A percentile compares a stretch with the other conserved stretches of the same genome.
phyloP scores from a whole-genome alignment of 176 grass and related monocot species.

The Bromus sterilis region DNA sequence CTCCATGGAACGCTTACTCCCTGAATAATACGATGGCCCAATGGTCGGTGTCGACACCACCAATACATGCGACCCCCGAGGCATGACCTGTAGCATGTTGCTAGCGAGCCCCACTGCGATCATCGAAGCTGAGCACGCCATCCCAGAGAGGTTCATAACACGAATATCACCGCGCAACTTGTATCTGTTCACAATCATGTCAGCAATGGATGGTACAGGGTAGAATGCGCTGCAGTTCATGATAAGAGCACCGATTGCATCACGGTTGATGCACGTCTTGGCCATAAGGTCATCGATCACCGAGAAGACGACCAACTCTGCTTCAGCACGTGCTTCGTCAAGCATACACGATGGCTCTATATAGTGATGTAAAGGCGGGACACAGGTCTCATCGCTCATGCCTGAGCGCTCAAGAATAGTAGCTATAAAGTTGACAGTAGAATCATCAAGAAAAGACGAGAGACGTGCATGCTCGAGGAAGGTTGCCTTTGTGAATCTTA shows the following conservation, averaged over 20 bases:
- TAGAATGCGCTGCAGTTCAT: conserved; percentile 6
- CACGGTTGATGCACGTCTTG: neutral
- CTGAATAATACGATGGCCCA: neutral
- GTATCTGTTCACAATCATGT: conserved; percentile 27
- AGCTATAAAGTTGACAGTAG: neutral
- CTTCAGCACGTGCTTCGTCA: neutral
- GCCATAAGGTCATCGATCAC: conserved; percentile 18
- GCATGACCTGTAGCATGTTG: neutral
- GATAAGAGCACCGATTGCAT: neutral
- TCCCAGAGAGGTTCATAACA: conserved; percentile 20
- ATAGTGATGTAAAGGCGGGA: neutral
- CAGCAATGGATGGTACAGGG: neutral
- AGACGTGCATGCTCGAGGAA: conserved; percentile 11
- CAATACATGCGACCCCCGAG: neutral
- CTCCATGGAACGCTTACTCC: neutral
- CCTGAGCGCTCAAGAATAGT: conserved; percentile 6
- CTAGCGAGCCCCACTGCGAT: neutral
- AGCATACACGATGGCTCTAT: neutral
- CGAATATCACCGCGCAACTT: conserved; percentile 5
- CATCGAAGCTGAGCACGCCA: neutral
- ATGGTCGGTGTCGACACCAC: neutral
- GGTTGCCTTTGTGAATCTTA: neutral
- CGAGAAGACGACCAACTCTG: conserved; percentile 7
- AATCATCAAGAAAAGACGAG: neutral
- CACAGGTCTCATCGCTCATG: conserved; percentile 27